These are phyloP conservation scores for Antarctomyces pellizariae DNA, from an alignment of 495 filamentous ascomycete species.

Conservation along the genomic window DNA sequence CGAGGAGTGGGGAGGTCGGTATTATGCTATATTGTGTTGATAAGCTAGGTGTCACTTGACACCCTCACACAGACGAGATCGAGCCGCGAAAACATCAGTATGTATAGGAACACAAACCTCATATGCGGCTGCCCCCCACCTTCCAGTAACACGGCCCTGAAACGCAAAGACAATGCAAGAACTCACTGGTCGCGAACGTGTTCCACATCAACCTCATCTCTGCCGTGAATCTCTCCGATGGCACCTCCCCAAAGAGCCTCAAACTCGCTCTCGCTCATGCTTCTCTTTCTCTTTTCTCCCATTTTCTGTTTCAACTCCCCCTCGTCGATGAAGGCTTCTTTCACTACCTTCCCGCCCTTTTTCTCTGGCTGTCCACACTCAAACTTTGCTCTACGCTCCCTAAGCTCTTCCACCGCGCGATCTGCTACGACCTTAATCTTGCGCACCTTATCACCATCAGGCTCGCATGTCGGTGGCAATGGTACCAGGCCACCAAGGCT, in stretches of 20 bases:
- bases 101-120: too few species aligned
- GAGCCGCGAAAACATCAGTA: too few species aligned
- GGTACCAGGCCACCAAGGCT: conserved; percentile 62
- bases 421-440: conserved; percentile 72
- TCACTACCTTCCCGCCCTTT: conserved; percentile 29
- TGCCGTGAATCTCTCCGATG: conserved; percentile 56
- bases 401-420: conserved; percentile 65
- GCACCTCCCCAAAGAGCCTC: conserved; percentile 78
- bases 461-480: conserved; percentile 78
- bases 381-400: conserved; percentile 65
- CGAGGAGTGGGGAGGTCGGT: too few species aligned
- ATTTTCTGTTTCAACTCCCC: conserved; percentile 55
- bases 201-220: conserved; percentile 77
- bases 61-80: too few species aligned
- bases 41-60: too few species aligned
- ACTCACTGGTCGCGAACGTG: too few species aligned
- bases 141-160: too few species aligned
- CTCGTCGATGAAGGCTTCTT: conserved; percentile 44
- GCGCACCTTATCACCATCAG: conserved; percentile 78
- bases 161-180: conserved; percentile 32
- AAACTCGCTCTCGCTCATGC: conserved; percentile 69
- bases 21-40: too few species aligned
- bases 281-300: conserved; percentile 44
- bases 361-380: conserved; percentile 67
- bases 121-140: too few species aligned